Evolutionary conservation across 106 monocot species (phyloP).

Genomic region (Amphibolis antarctica): DNA sequence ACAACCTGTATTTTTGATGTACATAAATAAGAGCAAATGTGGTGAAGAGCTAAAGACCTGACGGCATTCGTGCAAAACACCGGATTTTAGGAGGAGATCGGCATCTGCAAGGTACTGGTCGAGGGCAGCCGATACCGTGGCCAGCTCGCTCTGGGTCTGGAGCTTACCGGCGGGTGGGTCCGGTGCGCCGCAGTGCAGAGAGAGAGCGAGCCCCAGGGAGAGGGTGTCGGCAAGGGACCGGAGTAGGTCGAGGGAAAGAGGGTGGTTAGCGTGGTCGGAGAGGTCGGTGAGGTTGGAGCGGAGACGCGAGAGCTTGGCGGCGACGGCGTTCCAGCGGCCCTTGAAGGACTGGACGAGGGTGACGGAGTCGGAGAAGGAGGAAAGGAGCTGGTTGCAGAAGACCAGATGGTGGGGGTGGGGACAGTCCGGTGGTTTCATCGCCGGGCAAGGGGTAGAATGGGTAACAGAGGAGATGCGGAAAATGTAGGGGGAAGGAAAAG

Average conservation of each 20-base stretch:
- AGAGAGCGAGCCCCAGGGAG: slow-evolving; percentile 24
- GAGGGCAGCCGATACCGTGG: slow-evolving; percentile 27
- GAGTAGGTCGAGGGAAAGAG: slow-evolving; percentile 30
- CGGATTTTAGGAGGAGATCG: slow-evolving; percentile 29
- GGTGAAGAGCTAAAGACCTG: too few species aligned
- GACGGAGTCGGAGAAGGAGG: slow-evolving; percentile 23
- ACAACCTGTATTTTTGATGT: too few species aligned
- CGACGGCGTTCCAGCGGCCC: slow-evolving; percentile 41
- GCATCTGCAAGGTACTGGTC: slow-evolving; percentile 37
- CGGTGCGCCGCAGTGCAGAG: slow-evolving; percentile 20
- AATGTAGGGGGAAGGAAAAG: background rate
- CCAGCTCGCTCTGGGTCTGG: slow-evolving; percentile 53
- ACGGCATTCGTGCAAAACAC: slow-evolving; percentile 1
- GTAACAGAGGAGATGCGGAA: background rate
- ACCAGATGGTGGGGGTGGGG: slow-evolving; percentile 11
- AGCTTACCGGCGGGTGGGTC: slow-evolving; percentile 53
- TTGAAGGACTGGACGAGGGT: slow-evolving; percentile 31
- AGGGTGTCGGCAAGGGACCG: slow-evolving; percentile 35
- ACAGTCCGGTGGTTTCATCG: slow-evolving; percentile 35
- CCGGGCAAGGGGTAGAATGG: slow-evolving; percentile 8
- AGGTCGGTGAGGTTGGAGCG: slow-evolving; percentile 13
- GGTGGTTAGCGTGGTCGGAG: slow-evolving; percentile 9
- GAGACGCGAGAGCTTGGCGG: slow-evolving; percentile 36
- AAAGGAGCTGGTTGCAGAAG: slow-evolving; percentile 22
- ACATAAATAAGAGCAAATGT: too few species aligned